phyloP scores from a whole-genome alignment of 2,329 filamentous ascomycete genomes.

The Scytalidium lignicola region DNA sequence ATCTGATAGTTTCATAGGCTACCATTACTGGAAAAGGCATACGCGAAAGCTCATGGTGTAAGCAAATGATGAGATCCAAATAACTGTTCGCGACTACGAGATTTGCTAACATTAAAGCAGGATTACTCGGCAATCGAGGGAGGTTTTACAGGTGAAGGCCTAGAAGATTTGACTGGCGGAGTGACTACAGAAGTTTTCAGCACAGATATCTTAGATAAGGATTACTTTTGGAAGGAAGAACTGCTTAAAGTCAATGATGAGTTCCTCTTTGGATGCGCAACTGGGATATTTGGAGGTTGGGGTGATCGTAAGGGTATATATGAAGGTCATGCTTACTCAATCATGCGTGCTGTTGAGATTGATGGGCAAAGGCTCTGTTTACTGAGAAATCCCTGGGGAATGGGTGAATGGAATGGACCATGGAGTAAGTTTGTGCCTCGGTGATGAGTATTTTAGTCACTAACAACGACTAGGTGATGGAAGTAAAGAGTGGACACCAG shows the following conservation, averaged over 20 bases:
- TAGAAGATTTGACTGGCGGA: slow-evolving; percentile 60
- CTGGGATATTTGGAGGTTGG: slow-evolving; percentile 33
- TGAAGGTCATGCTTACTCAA: slow-evolving; percentile 53
- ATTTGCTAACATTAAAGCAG: slow-evolving; percentile 5
- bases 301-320: slow-evolving; percentile 46
- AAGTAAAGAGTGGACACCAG: slow-evolving; percentile 56
- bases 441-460: neutral
- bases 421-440: slow-evolving; percentile 31
- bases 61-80: neutral
- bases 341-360: slow-evolving; percentile 49
- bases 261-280: slow-evolving; percentile 67
- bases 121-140: slow-evolving; percentile 73
- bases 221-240: slow-evolving; percentile 80
- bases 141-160: slow-evolving; percentile 55
- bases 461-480: slow-evolving; percentile 37
- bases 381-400: slow-evolving; percentile 52
- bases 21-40: slow-evolving; percentile 75
- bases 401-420: slow-evolving; percentile 53
- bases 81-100: neutral
- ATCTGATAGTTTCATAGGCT: slow-evolving; percentile 36
- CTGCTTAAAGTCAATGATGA: slow-evolving; percentile 75
- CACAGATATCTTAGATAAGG: slow-evolving; percentile 69
- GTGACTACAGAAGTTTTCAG: slow-evolving; percentile 65
- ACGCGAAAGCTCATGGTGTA: slow-evolving; percentile 71
- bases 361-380: slow-evolving; percentile 51